phyloP scores from a whole-genome alignment of 306 rosid species.

The Leucaena leucocephala region DNA sequence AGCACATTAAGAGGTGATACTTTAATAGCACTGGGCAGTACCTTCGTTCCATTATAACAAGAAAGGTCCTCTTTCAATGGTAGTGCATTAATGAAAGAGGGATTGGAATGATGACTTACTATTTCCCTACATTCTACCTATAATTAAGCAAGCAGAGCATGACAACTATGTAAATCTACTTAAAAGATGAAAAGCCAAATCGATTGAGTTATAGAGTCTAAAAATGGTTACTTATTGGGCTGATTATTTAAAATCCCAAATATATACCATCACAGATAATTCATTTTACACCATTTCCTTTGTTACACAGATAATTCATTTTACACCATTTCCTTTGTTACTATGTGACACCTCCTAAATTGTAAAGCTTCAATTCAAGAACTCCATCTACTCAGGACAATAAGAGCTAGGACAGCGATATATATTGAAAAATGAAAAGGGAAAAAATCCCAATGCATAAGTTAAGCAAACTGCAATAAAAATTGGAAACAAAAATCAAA shows the following conservation, averaged over 20 bases:
- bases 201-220: constrained; percentile 2
- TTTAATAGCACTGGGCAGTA: background rate
- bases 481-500: constrained; percentile 10
- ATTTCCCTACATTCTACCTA: constrained; percentile 1
- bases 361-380: constrained; percentile 15
- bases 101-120: background rate
- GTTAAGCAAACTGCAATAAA: constrained; percentile 36
- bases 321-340: constrained; percentile 4
- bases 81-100: background rate
- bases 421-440: background rate
- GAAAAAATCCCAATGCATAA: constrained; percentile 11
- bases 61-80: background rate
- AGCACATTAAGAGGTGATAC: background rate
- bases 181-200: background rate
- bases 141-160: constrained; percentile 18
- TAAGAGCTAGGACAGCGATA: background rate
- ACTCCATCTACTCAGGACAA: background rate
- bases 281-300: constrained; percentile 6
- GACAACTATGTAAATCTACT: constrained; percentile 11
- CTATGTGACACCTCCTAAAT: constrained; percentile 1
- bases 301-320: background rate
- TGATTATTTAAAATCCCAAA: constrained; percentile 17
- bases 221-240: background rate
- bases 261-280: background rate
- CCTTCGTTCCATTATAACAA: background rate